Percentiles rank a stretch among this genome's conserved stretches.
Evolutionary conservation across 1,139 yeast genomes (phyloP).

Genomic region (Debaryomyces coudertii): DNA sequence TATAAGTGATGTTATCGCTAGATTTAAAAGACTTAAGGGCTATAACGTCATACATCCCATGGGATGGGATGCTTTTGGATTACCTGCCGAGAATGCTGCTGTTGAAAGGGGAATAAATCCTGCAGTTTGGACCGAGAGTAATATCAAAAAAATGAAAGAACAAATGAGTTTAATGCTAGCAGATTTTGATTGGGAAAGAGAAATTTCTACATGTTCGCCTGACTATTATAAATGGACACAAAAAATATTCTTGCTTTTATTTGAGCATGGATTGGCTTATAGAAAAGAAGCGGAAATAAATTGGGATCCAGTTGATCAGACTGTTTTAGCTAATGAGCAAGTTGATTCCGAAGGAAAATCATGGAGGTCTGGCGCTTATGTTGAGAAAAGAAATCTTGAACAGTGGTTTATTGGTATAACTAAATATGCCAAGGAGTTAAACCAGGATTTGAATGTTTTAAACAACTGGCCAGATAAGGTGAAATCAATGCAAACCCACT

Average conservation of each 20-base stretch:
- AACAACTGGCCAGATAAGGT: conserved; percentile 87
- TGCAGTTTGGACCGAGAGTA: conserved; percentile 75
- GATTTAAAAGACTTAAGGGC: conserved; percentile 79
- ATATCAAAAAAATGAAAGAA: conserved; percentile 78
- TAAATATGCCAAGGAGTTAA: conserved; percentile 67
- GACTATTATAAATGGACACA: conserved; percentile 94
- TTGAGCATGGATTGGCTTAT: conserved; percentile 80
- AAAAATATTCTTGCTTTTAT: conserved; percentile 71
- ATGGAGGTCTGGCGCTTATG: conserved; percentile 96
- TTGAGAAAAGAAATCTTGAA: conserved; percentile 74
- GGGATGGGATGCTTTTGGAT: conserved; percentile 99
- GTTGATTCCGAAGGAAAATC: conserved; percentile 89
- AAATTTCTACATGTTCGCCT: conserved; percentile 83
- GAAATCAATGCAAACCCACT: conserved; percentile 84
- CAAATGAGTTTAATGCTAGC: conserved; percentile 81
- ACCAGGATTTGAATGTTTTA: conserved; percentile 61
- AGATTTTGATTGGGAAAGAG: conserved; percentile 93
- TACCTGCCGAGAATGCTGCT: conserved; percentile 98
- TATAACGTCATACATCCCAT: conserved; percentile 86
- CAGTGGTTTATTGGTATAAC: conserved; percentile 97
- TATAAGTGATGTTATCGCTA: conserved; percentile 79
- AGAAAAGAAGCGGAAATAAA: conserved; percentile 85
- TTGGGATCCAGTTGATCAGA: conserved; percentile 96
- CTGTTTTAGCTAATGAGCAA: conserved; percentile 95
- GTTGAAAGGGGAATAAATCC: conserved; percentile 83